phyloP scores from a whole-genome alignment of 2,329 filamentous ascomycete species.

The Phaeosphaeria sp. region DNA sequence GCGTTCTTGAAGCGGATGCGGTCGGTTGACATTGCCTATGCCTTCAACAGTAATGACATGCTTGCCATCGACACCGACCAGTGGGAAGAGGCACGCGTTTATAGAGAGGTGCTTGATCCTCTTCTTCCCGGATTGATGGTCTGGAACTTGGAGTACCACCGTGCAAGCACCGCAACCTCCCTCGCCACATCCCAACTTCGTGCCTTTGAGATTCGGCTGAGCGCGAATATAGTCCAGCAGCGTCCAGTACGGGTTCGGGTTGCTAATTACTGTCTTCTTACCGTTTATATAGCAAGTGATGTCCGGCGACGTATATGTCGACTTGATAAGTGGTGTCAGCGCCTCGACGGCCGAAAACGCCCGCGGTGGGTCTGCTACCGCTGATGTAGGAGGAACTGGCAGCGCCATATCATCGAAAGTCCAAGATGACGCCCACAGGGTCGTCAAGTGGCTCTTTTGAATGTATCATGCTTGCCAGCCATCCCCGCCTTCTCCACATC shows the following conservation, averaged over 20 bases:
- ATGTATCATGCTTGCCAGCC: conserved; percentile 5
- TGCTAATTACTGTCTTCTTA: conserved; percentile 79
- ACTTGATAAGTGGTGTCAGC: conserved; percentile 70
- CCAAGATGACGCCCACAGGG: not conserved
- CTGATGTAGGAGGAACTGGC: conserved; percentile 37
- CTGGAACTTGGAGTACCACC: conserved; percentile 61
- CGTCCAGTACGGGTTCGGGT: conserved; percentile 88
- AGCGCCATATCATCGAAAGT: conserved; percentile 30
- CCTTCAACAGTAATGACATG: conserved; percentile 97
- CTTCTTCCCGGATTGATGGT: conserved; percentile 76
- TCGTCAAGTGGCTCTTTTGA: not conserved
- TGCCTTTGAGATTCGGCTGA: conserved; percentile 85
- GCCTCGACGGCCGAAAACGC: conserved; percentile 45
- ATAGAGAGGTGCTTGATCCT: conserved; percentile 93
- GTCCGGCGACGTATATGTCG: conserved; percentile 75
- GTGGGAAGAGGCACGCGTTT: conserved; percentile 89
- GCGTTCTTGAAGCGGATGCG: conserved; percentile 87
- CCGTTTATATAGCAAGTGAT: conserved; percentile 92
- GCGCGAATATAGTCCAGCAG: conserved; percentile 87
- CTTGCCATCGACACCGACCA: conserved; percentile 92
- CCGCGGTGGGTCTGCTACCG: conserved; percentile 34
- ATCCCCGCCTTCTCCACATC: conserved; percentile 20
- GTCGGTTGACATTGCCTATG: conserved; percentile 82
- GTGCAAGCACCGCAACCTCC: conserved; percentile 96
- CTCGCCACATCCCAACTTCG: conserved; percentile 94